Conservation (phyloP, 495 filamentous ascomycete species). For the Lasiosphaeria hispida region DNA sequence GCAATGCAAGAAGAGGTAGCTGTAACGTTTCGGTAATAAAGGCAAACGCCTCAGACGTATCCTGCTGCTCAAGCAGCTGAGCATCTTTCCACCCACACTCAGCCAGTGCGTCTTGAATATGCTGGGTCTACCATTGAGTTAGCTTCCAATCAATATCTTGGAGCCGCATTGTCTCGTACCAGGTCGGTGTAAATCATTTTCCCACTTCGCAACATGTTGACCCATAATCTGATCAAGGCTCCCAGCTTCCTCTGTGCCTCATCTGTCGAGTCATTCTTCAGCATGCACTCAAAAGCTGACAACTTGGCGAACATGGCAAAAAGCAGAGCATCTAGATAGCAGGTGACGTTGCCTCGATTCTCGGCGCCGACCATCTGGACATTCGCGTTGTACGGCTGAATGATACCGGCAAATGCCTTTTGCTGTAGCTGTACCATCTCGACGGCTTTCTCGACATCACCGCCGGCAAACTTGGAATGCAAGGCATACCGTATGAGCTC, state of each 20-base stretch:
- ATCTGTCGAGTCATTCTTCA: conserved; percentile 59
- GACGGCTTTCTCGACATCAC: conserved; percentile 71
- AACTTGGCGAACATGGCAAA: conserved; percentile 95
- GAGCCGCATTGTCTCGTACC: conserved; percentile 47
- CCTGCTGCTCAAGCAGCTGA: conserved; percentile 72
- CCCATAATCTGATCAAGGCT: conserved; percentile 78
- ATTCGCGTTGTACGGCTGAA: conserved; percentile 66
- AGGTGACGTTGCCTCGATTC: conserved; percentile 82
- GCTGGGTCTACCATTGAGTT: conserved; percentile 61
- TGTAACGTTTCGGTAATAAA: conserved; percentile 90
- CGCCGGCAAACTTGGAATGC: conserved; percentile 58
- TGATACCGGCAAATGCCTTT: conserved; percentile 75
- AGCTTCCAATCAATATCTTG: conserved; percentile 21
- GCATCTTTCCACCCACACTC: conserved; percentile 92
- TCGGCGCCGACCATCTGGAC: conserved; percentile 79
- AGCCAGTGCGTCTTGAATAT: conserved; percentile 78
- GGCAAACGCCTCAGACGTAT: conserved; percentile 90
- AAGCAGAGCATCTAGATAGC: conserved; percentile 86
- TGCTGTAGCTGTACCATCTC: conserved; percentile 73
- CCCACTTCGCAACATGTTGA: conserved; percentile 84
- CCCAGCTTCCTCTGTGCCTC: conserved; percentile 70
- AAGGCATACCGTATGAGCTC: conserved; percentile 72
- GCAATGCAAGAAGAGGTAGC: conserved; percentile 83
- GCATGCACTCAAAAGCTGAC: conserved; percentile 85
- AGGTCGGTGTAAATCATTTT: conserved; percentile 83